Evolutionary conservation across 2,329 filamentous ascomycete genomes (phyloP).

Genomic region (Myriangium duriaei): DNA sequence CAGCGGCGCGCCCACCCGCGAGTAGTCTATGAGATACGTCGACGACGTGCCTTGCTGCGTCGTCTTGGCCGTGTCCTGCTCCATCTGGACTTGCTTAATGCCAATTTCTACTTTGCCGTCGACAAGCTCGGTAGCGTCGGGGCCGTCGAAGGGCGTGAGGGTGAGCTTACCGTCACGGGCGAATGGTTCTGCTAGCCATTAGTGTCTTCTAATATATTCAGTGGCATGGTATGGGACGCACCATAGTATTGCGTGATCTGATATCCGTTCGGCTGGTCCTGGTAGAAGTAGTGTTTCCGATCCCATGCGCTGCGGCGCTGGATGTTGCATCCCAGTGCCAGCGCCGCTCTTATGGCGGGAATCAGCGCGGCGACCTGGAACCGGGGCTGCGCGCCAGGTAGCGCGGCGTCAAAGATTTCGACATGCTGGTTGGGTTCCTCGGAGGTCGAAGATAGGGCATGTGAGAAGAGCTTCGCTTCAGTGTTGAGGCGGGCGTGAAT

Average conservation of each 20-base stretch:
- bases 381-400: conserved; percentile 75
- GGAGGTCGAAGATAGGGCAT: conserved; percentile 30
- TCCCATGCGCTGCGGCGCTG: conserved; percentile 75
- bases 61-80: conserved; percentile 96
- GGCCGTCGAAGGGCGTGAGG: conserved; percentile 63
- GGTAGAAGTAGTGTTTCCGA: conserved; percentile 97
- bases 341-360: conserved; percentile 78
- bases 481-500: conserved; percentile 96
- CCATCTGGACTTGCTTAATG: conserved; percentile 91
- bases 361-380: conserved; percentile 76
- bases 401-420: conserved; percentile 74
- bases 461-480: conserved; percentile 75
- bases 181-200: conserved; percentile 46
- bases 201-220: not conserved
- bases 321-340: conserved; percentile 70
- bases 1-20: conserved; percentile 78
- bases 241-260: conserved; percentile 95
- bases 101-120: conserved; percentile 56
- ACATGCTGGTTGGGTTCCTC: conserved; percentile 67
- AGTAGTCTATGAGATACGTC: conserved; percentile 73
- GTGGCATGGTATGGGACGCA: conserved; percentile 14
- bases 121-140: conserved; percentile 59
- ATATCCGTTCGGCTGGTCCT: conserved; percentile 92
- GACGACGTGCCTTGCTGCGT: conserved; percentile 54
- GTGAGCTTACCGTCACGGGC: conserved; percentile 59